Conservation (phyloP, 306 rosid genomes). For the Lupinus albus region DNA sequence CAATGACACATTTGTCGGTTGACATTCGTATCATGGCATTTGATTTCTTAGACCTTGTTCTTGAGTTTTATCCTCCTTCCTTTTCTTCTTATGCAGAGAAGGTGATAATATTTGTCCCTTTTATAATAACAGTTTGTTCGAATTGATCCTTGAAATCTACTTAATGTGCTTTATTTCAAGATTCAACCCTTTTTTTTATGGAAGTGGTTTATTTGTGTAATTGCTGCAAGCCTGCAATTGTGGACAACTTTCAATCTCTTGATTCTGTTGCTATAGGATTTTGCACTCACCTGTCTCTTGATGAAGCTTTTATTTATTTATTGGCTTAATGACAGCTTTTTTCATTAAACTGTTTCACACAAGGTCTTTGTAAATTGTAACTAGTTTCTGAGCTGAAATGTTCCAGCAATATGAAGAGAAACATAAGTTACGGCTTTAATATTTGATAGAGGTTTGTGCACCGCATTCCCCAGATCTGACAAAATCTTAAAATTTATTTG, state of each 20-base stretch:
- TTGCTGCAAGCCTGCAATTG: constrained; percentile 23
- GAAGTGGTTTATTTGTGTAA: neutral
- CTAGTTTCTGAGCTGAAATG: neutral
- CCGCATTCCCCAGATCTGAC: neutral
- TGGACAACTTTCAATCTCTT: neutral
- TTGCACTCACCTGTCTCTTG: neutral
- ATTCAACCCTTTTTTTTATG: neutral
- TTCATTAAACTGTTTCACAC: neutral
- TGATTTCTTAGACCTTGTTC: constrained; percentile 73
- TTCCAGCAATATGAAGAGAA: neutral
- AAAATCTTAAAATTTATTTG: constrained; percentile 9
- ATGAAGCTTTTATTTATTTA: constrained; percentile 8
- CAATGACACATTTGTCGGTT: constrained; percentile 79
- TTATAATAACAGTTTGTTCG: constrained; percentile 27
- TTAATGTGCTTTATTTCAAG: constrained; percentile 21
- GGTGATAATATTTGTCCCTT: constrained; percentile 51
- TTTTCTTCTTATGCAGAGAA: constrained; percentile 72
- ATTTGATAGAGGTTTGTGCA: constrained; percentile 9
- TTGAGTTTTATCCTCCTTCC: constrained; percentile 67
- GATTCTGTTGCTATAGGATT: constrained; percentile 27
- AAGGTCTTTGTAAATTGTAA: neutral
- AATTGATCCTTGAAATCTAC: constrained; percentile 23
- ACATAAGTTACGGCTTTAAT: neutral
- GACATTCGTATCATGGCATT: constrained; percentile 84
- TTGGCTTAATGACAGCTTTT: neutral